A percentile compares a stretch with the other conserved stretches of the same genome.
These are phyloP conservation scores for Tulasnella sp. DNA, from an alignment of 768 basidiomycete species.

Conservation along the genomic window DNA sequence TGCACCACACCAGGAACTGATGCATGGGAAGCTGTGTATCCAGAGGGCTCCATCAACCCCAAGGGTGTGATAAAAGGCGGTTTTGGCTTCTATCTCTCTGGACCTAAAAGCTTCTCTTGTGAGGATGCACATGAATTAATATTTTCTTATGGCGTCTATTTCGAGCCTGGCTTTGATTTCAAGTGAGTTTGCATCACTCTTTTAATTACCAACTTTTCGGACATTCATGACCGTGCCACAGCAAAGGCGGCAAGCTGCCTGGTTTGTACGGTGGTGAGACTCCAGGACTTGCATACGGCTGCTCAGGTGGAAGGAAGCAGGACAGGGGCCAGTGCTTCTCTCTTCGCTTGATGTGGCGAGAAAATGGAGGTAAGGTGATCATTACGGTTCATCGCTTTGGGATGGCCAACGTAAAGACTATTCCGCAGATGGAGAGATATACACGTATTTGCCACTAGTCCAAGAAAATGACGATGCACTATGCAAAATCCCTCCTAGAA, in stretches of 20 bases:
- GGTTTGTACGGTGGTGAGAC: slow-evolving; percentile 11
- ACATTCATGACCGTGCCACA: not conserved
- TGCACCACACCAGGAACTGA: not conserved
- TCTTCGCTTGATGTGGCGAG: slow-evolving; percentile 63
- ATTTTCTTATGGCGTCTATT: slow-evolving; percentile 17
- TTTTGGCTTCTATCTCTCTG: slow-evolving; percentile 16
- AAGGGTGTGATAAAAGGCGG: slow-evolving; percentile 8
- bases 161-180: slow-evolving; percentile 18
- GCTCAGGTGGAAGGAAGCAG: slow-evolving; percentile 52
- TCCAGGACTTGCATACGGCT: slow-evolving; percentile 33
- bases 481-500: slow-evolving; percentile 37
- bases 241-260: slow-evolving; percentile 11
- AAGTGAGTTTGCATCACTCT: slow-evolving; percentile 5
- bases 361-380: slow-evolving; percentile 13
- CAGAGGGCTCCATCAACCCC: slow-evolving; percentile 17
- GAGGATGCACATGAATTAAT: slow-evolving; percentile 9
- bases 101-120: not conserved
- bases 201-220: not conserved
- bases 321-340: slow-evolving; percentile 47
- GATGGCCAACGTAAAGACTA: slow-evolving; percentile 28
- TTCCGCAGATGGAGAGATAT: slow-evolving; percentile 40
- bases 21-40: slow-evolving; percentile 16
- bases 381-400: not conserved
- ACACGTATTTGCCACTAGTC: slow-evolving; percentile 50
- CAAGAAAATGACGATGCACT: slow-evolving; percentile 34